These are phyloP conservation scores for Pisolithus sp. DNA, from an alignment of 768 basidiomycete species.

Conservation along the genomic window DNA sequence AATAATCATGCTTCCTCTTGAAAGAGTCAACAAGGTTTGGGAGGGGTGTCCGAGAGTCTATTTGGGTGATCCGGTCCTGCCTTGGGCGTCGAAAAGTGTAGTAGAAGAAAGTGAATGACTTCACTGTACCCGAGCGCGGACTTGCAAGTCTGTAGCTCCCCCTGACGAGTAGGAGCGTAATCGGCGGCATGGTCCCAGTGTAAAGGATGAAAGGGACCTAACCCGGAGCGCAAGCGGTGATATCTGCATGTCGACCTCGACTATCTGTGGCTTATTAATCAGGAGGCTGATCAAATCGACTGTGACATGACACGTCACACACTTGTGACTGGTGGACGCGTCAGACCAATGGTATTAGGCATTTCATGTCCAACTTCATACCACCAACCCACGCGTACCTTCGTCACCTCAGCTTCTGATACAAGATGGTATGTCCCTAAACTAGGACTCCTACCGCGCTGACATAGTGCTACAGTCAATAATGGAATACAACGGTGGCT, in stretches of 20 bases:
- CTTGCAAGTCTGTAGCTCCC: conserved; percentile 10
- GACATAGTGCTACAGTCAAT: conserved; percentile 50
- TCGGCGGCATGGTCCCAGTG: background rate
- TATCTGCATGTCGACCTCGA: background rate
- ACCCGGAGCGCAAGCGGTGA: background rate
- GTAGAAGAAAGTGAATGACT: background rate
- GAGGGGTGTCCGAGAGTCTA: conserved; percentile 43
- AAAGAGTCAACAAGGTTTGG: conserved; percentile 61
- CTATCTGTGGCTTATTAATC: no score
- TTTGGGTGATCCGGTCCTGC: conserved; percentile 50
- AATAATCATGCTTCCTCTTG: conserved; percentile 68
- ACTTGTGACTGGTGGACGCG: conserved; percentile 12
- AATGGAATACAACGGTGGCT: conserved; percentile 95
- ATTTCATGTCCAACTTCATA: background rate
- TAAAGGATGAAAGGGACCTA: background rate
- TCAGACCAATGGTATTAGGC: conserved; percentile 3
- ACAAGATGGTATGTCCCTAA: background rate
- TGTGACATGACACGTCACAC: conserved; percentile 7
- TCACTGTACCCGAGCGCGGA: conserved; percentile 16
- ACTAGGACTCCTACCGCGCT: background rate
- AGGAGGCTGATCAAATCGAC: background rate
- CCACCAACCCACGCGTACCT: background rate
- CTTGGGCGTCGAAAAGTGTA: background rate
- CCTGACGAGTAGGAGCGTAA: background rate
- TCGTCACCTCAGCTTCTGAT: conserved; percentile 13